A percentile compares a stretch with the other conserved stretches of the same genome.
phyloP scores from a whole-genome alignment of 2,329 filamentous ascomycete species.

The Ilyonectria sp. region DNA sequence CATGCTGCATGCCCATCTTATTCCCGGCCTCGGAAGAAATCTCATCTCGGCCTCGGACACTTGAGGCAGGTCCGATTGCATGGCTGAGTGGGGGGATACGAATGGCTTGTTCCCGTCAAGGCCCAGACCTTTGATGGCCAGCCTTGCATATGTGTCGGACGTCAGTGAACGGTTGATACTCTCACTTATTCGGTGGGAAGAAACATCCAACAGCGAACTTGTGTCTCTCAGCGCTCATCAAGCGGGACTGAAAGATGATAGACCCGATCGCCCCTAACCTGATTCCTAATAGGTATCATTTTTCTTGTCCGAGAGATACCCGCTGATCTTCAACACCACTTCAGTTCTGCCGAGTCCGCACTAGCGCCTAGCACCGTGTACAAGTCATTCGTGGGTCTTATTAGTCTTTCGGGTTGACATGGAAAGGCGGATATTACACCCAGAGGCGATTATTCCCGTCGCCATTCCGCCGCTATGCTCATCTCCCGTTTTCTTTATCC shows the following conservation, averaged over 20 bases:
- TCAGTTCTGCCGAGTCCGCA: slow-evolving; percentile 27
- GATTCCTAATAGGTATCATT: slow-evolving; percentile 13
- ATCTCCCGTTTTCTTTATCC: slow-evolving; percentile 31
- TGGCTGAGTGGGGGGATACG: slow-evolving; percentile 10
- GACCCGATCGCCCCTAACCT: not conserved
- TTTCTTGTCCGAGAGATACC: slow-evolving; percentile 17
- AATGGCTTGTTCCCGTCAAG: not conserved
- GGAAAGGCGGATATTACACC: slow-evolving; percentile 39
- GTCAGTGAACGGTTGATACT: not conserved
- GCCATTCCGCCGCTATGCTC: slow-evolving; percentile 43
- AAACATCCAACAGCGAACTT: not conserved
- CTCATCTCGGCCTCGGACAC: slow-evolving; percentile 15
- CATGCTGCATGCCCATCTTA: slow-evolving; percentile 40
- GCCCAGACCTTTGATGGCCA: not conserved
- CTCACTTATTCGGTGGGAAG: not conserved
- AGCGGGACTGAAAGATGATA: not conserved
- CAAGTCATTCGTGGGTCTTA: slow-evolving; percentile 37
- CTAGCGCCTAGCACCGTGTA: slow-evolving; percentile 40
- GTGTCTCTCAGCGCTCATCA: not conserved
- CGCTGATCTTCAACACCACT: slow-evolving; percentile 26
- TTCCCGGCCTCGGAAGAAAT: slow-evolving; percentile 38
- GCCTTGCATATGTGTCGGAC: not conserved
- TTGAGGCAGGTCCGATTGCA: slow-evolving; percentile 9
- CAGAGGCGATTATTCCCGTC: slow-evolving; percentile 46
- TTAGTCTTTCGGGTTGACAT: slow-evolving; percentile 27